Evolutionary conservation across 1,284 basidiomycete species (phyloP).

Genomic region (Trametes versicolor): DNA sequence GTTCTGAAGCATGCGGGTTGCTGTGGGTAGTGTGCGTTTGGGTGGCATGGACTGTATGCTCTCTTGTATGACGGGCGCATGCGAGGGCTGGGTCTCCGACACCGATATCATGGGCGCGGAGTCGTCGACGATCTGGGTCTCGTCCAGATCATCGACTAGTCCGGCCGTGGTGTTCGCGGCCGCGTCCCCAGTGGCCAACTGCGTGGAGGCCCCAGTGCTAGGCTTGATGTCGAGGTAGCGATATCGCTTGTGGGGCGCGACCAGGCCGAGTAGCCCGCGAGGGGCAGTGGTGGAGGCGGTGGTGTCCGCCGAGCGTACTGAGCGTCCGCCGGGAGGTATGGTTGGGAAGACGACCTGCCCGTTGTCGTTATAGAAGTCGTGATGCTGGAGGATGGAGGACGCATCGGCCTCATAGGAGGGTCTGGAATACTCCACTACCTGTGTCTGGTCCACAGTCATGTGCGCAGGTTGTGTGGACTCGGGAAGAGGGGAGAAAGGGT

Average conservation of each 20-base stretch:
- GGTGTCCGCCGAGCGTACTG: conserved; percentile 13
- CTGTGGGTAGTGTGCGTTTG: conserved; percentile 28
- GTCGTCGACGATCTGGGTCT: conserved; percentile 23
- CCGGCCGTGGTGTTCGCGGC: conserved; percentile 12
- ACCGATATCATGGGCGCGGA: neutral
- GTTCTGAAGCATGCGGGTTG: conserved; percentile 18
- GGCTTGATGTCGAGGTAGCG: conserved; percentile 26
- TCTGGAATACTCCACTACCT: conserved; percentile 18
- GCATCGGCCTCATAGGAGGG: conserved; percentile 3
- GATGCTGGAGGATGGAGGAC: conserved; percentile 11
- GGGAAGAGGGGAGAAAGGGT: conserved; percentile 9
- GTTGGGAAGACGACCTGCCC: conserved; percentile 26
- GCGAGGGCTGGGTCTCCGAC: conserved; percentile 35
- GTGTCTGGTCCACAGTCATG: conserved; percentile 23
- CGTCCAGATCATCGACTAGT: neutral
- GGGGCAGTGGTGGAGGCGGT: conserved; percentile 11
- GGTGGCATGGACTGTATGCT: conserved; percentile 17
- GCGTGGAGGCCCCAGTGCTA: neutral
- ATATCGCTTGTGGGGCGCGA: conserved; percentile 28
- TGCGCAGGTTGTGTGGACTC: conserved; percentile 29
- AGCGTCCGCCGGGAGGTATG: conserved; percentile 14
- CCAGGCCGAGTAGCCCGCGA: conserved; percentile 15
- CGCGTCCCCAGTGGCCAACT: neutral
- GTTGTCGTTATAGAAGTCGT: conserved; percentile 23
- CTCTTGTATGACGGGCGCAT: conserved; percentile 28